Conservation (phyloP, 768 basidiomycete genomes). For the Suillus luteus region DNA sequence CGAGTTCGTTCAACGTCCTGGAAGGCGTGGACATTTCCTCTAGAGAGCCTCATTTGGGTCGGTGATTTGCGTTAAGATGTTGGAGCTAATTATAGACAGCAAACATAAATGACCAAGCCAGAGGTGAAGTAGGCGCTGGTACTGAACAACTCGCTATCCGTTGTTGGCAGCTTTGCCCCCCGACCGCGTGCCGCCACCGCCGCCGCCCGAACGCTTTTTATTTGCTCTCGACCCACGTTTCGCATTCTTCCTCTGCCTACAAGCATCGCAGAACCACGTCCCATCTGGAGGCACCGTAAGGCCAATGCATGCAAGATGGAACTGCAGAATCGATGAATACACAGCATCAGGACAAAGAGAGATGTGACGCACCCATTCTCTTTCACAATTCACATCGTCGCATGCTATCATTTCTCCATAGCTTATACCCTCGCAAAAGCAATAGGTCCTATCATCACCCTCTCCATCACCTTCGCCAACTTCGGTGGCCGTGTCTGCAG, state of each 20-base stretch:
- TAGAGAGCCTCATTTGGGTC: not conserved
- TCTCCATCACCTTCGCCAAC: conserved; percentile 56
- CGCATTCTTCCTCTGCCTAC: conserved; percentile 53
- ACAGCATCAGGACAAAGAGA: conserved; percentile 13
- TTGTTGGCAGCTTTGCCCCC: conserved; percentile 32
- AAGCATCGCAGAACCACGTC: conserved; percentile 75
- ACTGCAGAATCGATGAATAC: conserved; percentile 45
- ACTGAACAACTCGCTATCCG: conserved; percentile 21
- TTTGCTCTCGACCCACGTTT: conserved; percentile 54
- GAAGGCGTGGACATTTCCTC: not conserved
- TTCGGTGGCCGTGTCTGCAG: conserved; percentile 44
- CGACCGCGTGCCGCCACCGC: conserved; percentile 30
- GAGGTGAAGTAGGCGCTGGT: not conserved
- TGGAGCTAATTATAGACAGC: conserved; percentile 7
- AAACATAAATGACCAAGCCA: conserved; percentile 1
- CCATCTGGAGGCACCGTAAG: conserved; percentile 67
- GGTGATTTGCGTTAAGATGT: not conserved
- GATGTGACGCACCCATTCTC: conserved; percentile 78
- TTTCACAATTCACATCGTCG: conserved; percentile 76
- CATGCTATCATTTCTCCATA: conserved; percentile 97
- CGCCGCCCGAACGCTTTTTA: conserved; percentile 45
- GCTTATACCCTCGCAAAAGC: conserved; percentile 80
- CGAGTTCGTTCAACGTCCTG: not conserved
- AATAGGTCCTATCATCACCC: conserved; percentile 69
- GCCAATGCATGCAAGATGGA: conserved; percentile 78